A percentile compares a stretch with the other conserved stretches of the same genome.
Evolutionary conservation across 164 flowering plant genomes (phyloP).

Genomic region (Liriodendron chinense): DNA sequence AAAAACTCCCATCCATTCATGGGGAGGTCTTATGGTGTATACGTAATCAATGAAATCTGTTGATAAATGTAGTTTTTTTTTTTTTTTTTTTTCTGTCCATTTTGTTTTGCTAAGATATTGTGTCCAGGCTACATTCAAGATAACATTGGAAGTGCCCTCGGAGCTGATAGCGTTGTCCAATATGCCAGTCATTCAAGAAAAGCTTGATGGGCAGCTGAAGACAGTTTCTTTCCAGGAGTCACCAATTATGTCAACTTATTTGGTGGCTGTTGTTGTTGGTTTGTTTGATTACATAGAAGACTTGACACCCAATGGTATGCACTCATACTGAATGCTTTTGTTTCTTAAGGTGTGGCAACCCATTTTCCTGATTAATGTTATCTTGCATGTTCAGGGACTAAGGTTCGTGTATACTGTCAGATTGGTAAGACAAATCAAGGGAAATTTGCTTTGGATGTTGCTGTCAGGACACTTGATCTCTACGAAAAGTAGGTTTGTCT

Average conservation of each 20-base stretch:
- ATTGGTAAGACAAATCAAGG: constrained; percentile 89
- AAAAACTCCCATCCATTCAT: neutral
- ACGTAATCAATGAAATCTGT: neutral
- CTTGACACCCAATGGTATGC: constrained; percentile 75
- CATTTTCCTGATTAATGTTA: neutral
- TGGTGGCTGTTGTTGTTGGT: constrained; percentile 92
- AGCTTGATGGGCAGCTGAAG: constrained; percentile 55
- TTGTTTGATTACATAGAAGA: constrained; percentile 90
- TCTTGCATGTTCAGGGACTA: constrained; percentile 46
- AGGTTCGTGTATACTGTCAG: constrained; percentile 86
- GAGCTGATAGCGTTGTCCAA: constrained; percentile 86
- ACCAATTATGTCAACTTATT: constrained; percentile 95
- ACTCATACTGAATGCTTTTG: neutral
- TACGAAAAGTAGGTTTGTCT: constrained; percentile 62
- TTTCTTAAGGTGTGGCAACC: neutral
- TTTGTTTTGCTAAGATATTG: neutral
- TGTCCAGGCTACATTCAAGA: constrained; percentile 88
- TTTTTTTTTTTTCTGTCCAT: neutral
- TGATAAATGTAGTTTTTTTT: neutral
- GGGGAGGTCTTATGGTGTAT: neutral
- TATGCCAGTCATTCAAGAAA: constrained; percentile 83
- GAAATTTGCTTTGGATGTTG: constrained; percentile 86
- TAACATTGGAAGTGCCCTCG: constrained; percentile 76
- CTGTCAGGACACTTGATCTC: constrained; percentile 77
- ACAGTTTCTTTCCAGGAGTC: constrained; percentile 74